phyloP scores from a whole-genome alignment of 495 filamentous ascomycete genomes.

The Neurospora tetrasperma region DNA sequence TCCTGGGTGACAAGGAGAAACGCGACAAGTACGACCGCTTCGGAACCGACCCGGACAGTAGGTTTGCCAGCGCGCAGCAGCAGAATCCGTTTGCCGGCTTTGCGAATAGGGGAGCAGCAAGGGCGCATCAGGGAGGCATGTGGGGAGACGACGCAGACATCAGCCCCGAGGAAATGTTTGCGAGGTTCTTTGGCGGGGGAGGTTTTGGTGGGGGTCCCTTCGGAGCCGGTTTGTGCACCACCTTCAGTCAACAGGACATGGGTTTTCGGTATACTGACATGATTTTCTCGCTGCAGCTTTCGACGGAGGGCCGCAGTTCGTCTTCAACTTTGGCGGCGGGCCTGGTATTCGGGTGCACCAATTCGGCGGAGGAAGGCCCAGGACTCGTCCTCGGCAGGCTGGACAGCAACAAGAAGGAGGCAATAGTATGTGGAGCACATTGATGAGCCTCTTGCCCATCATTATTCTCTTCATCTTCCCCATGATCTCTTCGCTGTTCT shows the following conservation, averaged over 20 bases:
- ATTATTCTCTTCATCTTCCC: conserved; percentile 84
- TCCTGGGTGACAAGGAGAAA: conserved; percentile 90
- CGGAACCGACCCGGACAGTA: conserved; percentile 82
- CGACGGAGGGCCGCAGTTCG: conserved; percentile 70
- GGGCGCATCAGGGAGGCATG: conserved; percentile 42
- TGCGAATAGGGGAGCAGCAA: conserved; percentile 34
- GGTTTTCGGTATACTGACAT: not conserved
- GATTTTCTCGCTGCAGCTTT: conserved; percentile 31
- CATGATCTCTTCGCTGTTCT: conserved; percentile 71
- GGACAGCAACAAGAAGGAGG: conserved; percentile 41
- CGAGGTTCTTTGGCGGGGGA: conserved; percentile 83
- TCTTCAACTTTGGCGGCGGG: conserved; percentile 83
- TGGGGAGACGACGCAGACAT: conserved; percentile 72
- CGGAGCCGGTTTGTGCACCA: conserved; percentile 16
- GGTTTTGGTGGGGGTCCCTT: conserved; percentile 57
- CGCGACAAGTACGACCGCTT: conserved; percentile 75
- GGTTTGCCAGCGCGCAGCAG: conserved; percentile 53
- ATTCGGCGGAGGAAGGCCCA: conserved; percentile 61
- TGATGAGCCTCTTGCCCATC: conserved; percentile 67
- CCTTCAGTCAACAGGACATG: not conserved
- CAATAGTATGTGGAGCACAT: conserved; percentile 41
- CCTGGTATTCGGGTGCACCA: conserved; percentile 78
- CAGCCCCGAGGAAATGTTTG: conserved; percentile 91
- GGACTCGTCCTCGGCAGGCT: conserved; percentile 59
- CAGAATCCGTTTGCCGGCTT: conserved; percentile 70